These are phyloP conservation scores for Starmera quercuum DNA, from an alignment of 805 yeast species.

Conservation along the genomic window DNA sequence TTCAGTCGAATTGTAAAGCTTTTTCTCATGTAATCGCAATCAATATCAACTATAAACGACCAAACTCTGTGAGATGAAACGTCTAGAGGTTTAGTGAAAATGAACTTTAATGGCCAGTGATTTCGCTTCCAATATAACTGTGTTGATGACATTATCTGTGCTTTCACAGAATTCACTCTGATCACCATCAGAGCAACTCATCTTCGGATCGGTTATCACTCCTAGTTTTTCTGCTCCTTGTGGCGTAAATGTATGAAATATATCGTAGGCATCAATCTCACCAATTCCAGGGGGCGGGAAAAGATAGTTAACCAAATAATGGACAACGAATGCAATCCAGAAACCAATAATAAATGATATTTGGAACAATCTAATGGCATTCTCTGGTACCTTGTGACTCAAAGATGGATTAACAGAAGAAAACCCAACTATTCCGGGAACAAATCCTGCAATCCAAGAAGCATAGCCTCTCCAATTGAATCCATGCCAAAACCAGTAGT, in stretches of 20 bases:
- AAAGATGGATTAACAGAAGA: constrained; percentile 21
- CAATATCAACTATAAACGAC: too few relatives aligned
- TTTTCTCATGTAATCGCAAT: too few relatives aligned
- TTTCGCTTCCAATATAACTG: too few relatives aligned
- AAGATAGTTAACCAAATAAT: constrained; percentile 14
- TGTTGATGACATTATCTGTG: too few relatives aligned
- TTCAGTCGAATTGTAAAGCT: too few relatives aligned
- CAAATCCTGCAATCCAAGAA: constrained; percentile 31
- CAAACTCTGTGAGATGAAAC: too few relatives aligned
- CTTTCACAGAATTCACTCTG: too few relatives aligned
- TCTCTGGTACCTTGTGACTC: constrained; percentile 17
- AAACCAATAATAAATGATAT: constrained; percentile 21
- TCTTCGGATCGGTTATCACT: too few relatives aligned
- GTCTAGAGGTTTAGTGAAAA: too few relatives aligned
- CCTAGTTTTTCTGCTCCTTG: constrained; percentile 25
- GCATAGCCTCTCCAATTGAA: constrained; percentile 33
- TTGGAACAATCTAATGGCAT: constrained; percentile 19
- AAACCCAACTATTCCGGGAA: constrained; percentile 37
- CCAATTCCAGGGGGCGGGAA: constrained; percentile 24
- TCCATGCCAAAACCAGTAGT: constrained; percentile 37
- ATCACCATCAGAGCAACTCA: too few relatives aligned
- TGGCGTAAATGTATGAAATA: constrained; percentile 25
- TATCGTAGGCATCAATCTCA: constrained; percentile 24
- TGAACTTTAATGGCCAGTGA: too few relatives aligned
- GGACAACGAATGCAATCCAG: constrained; percentile 15